These are phyloP conservation scores for Geotrichum carabidarum DNA, from an alignment of 1,139 yeast genomes.

Conservation along the genomic window DNA sequence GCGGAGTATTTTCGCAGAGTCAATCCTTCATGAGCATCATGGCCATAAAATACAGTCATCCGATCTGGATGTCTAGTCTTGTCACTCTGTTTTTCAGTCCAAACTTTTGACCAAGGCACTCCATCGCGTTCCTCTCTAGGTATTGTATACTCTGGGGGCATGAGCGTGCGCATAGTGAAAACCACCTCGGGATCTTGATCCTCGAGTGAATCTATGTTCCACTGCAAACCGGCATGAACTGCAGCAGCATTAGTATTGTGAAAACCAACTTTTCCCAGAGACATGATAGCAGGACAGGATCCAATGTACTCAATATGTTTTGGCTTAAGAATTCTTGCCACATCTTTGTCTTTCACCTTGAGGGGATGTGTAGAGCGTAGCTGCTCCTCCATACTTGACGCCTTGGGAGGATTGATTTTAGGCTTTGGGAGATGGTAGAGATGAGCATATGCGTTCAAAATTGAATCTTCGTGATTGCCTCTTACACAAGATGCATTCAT, in stretches of 20 bases:
- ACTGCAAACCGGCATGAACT: slow-evolving; percentile 71
- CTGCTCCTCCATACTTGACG: no score
- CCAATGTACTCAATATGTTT: slow-evolving; percentile 56
- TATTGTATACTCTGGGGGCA: slow-evolving; percentile 52
- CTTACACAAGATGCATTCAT: slow-evolving; percentile 61
- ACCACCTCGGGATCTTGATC: slow-evolving; percentile 61
- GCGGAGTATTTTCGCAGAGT: slow-evolving; percentile 58
- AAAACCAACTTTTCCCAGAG: slow-evolving; percentile 57
- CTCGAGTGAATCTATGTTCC: slow-evolving; percentile 50
- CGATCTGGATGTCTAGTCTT: slow-evolving; percentile 36
- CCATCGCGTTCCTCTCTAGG: slow-evolving; percentile 52
- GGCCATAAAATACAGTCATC: slow-evolving; percentile 75
- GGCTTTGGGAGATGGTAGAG: slow-evolving; percentile 47
- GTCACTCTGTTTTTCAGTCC: slow-evolving; percentile 50
- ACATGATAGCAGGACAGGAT: slow-evolving; percentile 58
- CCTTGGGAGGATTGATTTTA: slow-evolving; percentile 23
- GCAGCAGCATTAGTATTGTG: slow-evolving; percentile 52
- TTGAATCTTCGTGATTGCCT: slow-evolving; percentile 82
- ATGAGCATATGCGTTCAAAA: slow-evolving; percentile 55
- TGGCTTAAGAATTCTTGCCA: slow-evolving; percentile 57
- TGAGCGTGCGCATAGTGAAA: slow-evolving; percentile 56
- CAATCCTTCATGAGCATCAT: slow-evolving; percentile 77
- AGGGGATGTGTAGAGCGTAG: not conserved
- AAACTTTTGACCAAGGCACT: slow-evolving; percentile 57
- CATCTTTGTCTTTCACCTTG: slow-evolving; percentile 41